phyloP scores from a whole-genome alignment of 2,329 filamentous ascomycete genomes.

The Cercospora zeina region DNA sequence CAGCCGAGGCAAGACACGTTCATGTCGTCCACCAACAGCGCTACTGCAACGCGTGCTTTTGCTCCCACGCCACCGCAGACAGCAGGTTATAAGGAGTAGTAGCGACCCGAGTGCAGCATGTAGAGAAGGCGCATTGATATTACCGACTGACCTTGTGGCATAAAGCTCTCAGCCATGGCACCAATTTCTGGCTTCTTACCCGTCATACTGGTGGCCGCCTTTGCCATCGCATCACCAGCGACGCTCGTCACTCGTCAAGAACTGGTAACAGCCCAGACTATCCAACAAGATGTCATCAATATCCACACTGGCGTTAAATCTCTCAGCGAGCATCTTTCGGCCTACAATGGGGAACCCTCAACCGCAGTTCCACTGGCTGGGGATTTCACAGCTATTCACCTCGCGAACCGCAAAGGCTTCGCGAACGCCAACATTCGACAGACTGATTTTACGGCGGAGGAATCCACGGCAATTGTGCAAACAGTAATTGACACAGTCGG shows the following conservation, averaged over 20 bases:
- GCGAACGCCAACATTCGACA: conserved; percentile 28
- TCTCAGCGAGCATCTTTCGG: conserved; percentile 22
- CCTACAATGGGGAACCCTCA: conserved; percentile 21
- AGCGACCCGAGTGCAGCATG: not conserved
- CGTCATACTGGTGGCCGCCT: conserved; percentile 8
- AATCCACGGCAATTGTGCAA: conserved; percentile 28
- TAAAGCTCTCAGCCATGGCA: not conserved
- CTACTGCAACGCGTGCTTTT: not conserved
- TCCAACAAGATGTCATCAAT: conserved; percentile 29
- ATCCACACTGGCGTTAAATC: conserved; percentile 29
- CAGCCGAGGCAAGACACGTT: not conserved
- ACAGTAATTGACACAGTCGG: conserved; percentile 28
- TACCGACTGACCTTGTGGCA: not conserved
- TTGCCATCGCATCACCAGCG: conserved; percentile 18
- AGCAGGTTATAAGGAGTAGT: not conserved
- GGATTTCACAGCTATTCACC: conserved; percentile 30
- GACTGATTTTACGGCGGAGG: conserved; percentile 22
- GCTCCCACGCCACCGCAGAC: not conserved
- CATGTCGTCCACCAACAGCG: not conserved
- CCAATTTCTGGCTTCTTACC: conserved; percentile 3
- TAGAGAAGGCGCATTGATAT: not conserved
- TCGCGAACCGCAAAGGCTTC: conserved; percentile 32
- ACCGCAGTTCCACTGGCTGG: conserved; percentile 20
- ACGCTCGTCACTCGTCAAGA: conserved; percentile 15
- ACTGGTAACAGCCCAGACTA: conserved; percentile 26